These are phyloP conservation scores for Boletus reticulatus DNA, from an alignment of 768 basidiomycete genomes.

Conservation along the genomic window DNA sequence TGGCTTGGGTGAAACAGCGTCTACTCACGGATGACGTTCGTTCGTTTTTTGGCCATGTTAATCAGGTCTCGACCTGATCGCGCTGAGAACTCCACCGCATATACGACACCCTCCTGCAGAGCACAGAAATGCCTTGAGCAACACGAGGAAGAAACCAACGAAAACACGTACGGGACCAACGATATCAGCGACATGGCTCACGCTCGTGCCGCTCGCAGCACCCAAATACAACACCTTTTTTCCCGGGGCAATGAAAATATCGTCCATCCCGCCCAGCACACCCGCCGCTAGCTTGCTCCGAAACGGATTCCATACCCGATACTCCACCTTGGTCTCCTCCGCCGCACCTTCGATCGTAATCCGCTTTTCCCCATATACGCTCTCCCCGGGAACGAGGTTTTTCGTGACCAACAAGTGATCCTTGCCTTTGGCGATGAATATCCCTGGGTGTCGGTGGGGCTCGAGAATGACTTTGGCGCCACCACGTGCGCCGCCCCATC, in stretches of 20 bases:
- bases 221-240: constrained; percentile 97
- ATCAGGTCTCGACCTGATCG: constrained; percentile 97
- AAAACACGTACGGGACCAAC: constrained; percentile 79
- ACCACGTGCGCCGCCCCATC: constrained; percentile 62
- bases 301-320: constrained; percentile 99
- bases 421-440: constrained; percentile 98
- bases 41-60: constrained; percentile 99
- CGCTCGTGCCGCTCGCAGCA: constrained; percentile 96
- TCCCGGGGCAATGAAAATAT: constrained; percentile 90
- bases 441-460: constrained; percentile 90
- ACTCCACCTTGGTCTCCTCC: constrained; percentile 88
- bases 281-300: constrained; percentile 95
- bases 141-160: neutral
- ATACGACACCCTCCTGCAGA: constrained; percentile 86
- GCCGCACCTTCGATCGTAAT: constrained; percentile 78
- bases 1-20: neutral
- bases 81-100: constrained; percentile 97
- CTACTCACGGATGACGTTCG: constrained; percentile 93
- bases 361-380: constrained; percentile 98
- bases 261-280: constrained; percentile 91
- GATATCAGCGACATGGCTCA: constrained; percentile 98
- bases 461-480: constrained; percentile 89
- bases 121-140: neutral
- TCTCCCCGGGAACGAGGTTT: constrained; percentile 96
- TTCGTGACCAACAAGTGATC: constrained; percentile 96